A percentile compares a stretch with the other conserved stretches of the same genome.
Evolutionary conservation across 495 filamentous ascomycete genomes (phyloP).

Genomic region (Aspergillus ellipticus): DNA sequence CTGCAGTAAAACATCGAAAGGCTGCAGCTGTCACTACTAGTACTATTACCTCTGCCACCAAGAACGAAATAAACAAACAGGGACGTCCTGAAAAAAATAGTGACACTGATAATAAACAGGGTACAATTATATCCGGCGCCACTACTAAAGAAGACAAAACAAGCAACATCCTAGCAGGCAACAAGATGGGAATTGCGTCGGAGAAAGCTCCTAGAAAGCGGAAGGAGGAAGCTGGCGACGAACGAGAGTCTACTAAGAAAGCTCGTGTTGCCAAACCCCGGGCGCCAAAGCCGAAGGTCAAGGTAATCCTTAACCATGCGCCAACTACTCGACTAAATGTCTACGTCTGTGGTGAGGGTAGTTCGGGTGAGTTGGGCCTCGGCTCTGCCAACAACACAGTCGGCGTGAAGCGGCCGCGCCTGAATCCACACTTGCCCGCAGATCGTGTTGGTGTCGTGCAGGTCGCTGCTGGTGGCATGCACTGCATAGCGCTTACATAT

Average conservation of each 20-base stretch:
- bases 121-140: conserved; percentile 7
- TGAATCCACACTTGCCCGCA: conserved; percentile 55
- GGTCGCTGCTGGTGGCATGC: conserved; percentile 63
- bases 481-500: conserved; percentile 56
- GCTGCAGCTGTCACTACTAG: conserved; percentile 7
- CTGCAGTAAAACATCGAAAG: too few species aligned
- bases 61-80: background rate
- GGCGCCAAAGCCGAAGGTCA: conserved; percentile 22
- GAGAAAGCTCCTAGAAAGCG: conserved; percentile 35
- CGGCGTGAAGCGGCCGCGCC: conserved; percentile 65
- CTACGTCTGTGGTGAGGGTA: conserved; percentile 66
- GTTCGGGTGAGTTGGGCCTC: conserved; percentile 64
- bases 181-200: conserved; percentile 12
- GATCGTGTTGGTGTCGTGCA: conserved; percentile 60
- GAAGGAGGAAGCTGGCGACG: conserved; percentile 33
- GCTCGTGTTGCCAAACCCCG: conserved; percentile 24
- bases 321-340: conserved; percentile 54
- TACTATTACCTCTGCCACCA: conserved; percentile 7
- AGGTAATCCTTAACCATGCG: conserved; percentile 42
- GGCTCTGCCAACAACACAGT: conserved; percentile 57
- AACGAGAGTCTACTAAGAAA: conserved; percentile 30
- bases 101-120: conserved; percentile 2
- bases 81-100: background rate
- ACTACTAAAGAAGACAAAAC: conserved; percentile 14
- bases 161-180: conserved; percentile 15